phyloP scores from a whole-genome alignment of 352 stramenopile genomes.

The Achlya hypogyna region DNA sequence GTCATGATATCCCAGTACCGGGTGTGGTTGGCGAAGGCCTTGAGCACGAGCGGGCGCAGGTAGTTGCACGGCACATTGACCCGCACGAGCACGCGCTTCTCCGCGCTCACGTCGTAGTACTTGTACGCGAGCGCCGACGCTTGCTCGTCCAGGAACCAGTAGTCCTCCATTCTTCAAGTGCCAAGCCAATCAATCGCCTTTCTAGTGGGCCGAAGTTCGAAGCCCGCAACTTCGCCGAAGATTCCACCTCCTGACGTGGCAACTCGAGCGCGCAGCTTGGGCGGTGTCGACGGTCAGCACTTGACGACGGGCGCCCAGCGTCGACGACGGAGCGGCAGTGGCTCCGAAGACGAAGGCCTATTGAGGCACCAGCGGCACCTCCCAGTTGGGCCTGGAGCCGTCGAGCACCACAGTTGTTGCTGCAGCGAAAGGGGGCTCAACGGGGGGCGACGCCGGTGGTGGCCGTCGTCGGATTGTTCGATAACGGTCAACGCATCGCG shows the following conservation, averaged over 20 bases:
- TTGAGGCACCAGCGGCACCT: too few relatives aligned
- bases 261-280: too few relatives aligned
- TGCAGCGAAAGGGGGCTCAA: too few relatives aligned
- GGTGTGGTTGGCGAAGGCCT: slow-evolving; percentile 5
- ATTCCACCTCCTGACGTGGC: not conserved
- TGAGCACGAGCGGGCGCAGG: slow-evolving; percentile 5
- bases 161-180: not conserved
- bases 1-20: slow-evolving; percentile 3
- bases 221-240: not conserved
- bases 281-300: too few relatives aligned
- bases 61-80: slow-evolving; percentile 7
- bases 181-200: slow-evolving; percentile 1
- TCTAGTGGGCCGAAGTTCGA: not conserved
- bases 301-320: too few relatives aligned
- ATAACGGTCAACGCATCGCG: too few relatives aligned
- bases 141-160: slow-evolving; percentile 18
- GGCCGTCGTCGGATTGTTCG: too few relatives aligned
- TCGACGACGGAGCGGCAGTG: too few relatives aligned
- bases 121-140: not conserved
- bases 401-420: too few relatives aligned
- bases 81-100: not conserved
- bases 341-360: too few relatives aligned
- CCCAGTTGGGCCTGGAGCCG: too few relatives aligned
- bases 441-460: too few relatives aligned
- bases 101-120: not conserved